Conservation (phyloP, 225 moss, liverwort and hornwort genomes). For the Sphagnum contortum region DNA sequence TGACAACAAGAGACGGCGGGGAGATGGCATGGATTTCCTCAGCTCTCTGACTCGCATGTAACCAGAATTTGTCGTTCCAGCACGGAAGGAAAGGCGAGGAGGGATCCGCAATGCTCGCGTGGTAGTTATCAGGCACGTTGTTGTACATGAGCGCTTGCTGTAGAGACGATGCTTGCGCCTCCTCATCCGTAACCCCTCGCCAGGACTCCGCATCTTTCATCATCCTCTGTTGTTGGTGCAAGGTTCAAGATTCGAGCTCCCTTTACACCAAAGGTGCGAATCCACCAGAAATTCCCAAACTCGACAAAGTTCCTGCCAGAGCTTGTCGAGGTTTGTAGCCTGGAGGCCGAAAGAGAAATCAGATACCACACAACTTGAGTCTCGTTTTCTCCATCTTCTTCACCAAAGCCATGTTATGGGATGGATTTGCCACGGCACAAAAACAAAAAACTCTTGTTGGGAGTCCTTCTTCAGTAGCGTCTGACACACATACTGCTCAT, state of each 20-base stretch:
- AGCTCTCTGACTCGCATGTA: conserved; percentile 10
- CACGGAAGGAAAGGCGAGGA: conserved; percentile 11
- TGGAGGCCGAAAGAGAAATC: too few relatives aligned
- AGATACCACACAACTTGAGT: too few relatives aligned
- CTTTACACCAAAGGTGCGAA: too few relatives aligned
- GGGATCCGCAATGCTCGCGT: background rate
- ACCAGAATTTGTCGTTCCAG: conserved; percentile 14
- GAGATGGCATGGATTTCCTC: conserved; percentile 36
- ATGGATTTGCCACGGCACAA: too few relatives aligned
- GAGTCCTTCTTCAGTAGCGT: too few relatives aligned
- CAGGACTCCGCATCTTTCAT: conserved; percentile 35
- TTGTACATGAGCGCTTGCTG: conserved; percentile 19
- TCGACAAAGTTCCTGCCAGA: too few relatives aligned
- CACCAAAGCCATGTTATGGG: too few relatives aligned
- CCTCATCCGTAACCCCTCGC: conserved; percentile 11
- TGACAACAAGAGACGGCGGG: conserved; percentile 11
- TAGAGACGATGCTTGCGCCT: conserved; percentile 17
- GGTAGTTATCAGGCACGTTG: conserved; percentile 6
- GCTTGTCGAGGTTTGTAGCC: background rate
- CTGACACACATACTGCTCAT: conserved; percentile 5
- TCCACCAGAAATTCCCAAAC: too few relatives aligned
- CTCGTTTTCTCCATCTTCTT: too few relatives aligned
- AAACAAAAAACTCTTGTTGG: too few relatives aligned
- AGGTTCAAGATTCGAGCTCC: too few relatives aligned
- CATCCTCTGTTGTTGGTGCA: background rate